Evolutionary conservation across 805 yeast genomes (phyloP), one percentile per base, ranked within the genome.

Genomic region (Lipomyces sp.): DNA sequence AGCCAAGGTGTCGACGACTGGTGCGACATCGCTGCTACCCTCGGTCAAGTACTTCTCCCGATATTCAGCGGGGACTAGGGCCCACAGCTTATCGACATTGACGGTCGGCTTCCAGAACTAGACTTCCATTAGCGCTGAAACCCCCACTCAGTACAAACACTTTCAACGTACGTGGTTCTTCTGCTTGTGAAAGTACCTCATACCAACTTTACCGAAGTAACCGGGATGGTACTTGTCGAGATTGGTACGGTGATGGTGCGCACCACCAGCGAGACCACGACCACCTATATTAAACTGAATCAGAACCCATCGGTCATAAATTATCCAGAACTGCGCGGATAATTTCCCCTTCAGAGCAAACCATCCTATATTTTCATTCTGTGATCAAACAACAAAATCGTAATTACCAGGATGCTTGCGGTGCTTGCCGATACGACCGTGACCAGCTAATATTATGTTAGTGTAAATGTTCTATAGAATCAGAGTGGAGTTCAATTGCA

Each of bases 231-330:
- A 95, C 86, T 94, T 95, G 85, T 95, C 99, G 87, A 95, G 85
- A 88, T 95, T 95, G 84, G 95, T 93, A 89, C 99, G 92, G 97
- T 95, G 99, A 86, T 95, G 99, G 85, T 94, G 98, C 86, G 87
- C 94, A 92, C 99, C 99, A 94, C 99, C 99, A 83, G 99, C 99
- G 93, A 86, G 94, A 95, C 99, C 99, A 86, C 98, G 93, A 87
- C 99, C 99, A 95, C 99, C 72, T 68, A 63, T 39, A 39, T 29
- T 15, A 8, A 54, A 48, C 11, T 11, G 39, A 29, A 30, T 53
- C 35, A 33, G 32, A 55, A 55, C 34, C 10, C 18, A n/a, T 4
- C 18, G 48, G 24, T 37, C 48, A 42, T 7, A 42, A 15, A 6
- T 18, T 3, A 42, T 42, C 42, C 7, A 15, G 11, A 42, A 7